Evolutionary conservation across 148 eudicot genomes (phyloP), one percentile per base, ranked within the genome.

Genomic region (Rheum nobile): DNA sequence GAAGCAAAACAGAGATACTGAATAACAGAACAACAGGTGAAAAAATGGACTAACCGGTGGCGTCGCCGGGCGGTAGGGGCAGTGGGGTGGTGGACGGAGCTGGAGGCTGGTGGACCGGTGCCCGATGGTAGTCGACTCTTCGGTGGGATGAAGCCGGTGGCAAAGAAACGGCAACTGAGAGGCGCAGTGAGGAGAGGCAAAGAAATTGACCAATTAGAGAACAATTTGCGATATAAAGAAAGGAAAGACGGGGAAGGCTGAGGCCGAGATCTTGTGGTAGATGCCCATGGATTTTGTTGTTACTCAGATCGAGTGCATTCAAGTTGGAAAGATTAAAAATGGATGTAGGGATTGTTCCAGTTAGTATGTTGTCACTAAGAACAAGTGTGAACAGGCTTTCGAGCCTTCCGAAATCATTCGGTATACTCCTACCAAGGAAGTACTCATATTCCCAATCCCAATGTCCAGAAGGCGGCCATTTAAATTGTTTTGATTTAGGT

Each of bases 261-360:
- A 6, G 21, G 32, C 34, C 82, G 77, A 24, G 75, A 61, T 79
- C 70, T 11, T 59, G 54, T 14, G 82, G 84, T 19, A 82, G 77
- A 9, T 19, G 61, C 29, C 84, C 84, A 55, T 74, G 38, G 29
- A 82, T 52, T 7, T 21, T 39, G 52, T 76, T 79, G 2, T n/a
- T 26, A 67, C 74, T 74, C 6, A 68, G 21, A 39, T 3, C 5
- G 4, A 82, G 65, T 0, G 0, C 2, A 1, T 16, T 14, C 37
- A 82, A 59, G 4, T 3, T 17, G 6, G 82, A 79, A 8, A 76
- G 77, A 55, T 82, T 82, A 34, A 47, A 82, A 6, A 82, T 54
- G 7, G 81, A 75, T 63, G 73, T 47, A 0, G 84, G 84, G 50
- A 79, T 39, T 6, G 0, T 26, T 19, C 84, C 84, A 1, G 71